A percentile compares a stretch with the other conserved stretches of the same genome.
Conservation (phyloP, 345 rosid genomes). For the Carallia brachiata region DNA sequence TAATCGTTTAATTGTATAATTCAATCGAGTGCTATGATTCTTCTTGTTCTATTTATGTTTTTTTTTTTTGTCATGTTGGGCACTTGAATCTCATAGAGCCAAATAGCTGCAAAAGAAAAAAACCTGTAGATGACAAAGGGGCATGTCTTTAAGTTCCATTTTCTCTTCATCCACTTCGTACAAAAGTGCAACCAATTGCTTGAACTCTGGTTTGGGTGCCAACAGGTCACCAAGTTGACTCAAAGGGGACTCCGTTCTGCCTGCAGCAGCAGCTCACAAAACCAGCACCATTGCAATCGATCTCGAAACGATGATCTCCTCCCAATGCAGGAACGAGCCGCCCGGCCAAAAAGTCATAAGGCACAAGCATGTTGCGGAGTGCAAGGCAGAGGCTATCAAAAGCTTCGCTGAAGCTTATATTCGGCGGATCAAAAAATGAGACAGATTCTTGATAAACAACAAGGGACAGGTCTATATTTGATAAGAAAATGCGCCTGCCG, state of each 20-base stretch:
- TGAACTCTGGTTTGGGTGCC: constrained; percentile 16
- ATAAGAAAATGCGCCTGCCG: constrained; percentile 15
- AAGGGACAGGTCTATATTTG: constrained; percentile 20
- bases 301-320: constrained; percentile 11
- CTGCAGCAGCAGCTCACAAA: constrained; percentile 22
- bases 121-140: constrained; percentile 20
- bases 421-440: constrained; percentile 21
- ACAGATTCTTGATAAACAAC: constrained; percentile 19
- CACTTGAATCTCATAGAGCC: not conserved
- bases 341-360: constrained; percentile 27
- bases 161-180: constrained; percentile 14
- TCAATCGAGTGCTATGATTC: too few relatives aligned
- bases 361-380: constrained; percentile 14
- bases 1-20: too few relatives aligned
- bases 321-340: constrained; percentile 6
- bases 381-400: constrained; percentile 4
- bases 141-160: constrained; percentile 5
- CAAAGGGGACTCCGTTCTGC: constrained; percentile 8
- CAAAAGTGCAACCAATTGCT: constrained; percentile 17
- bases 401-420: constrained; percentile 12
- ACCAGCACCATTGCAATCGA: constrained; percentile 25
- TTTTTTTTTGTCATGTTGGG: not conserved
- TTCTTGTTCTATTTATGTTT: too few relatives aligned
- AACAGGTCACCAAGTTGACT: constrained; percentile 19
- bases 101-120: not conserved